Conservation (phyloP, 805 yeast species). For the Saturnispora gosingensis region DNA sequence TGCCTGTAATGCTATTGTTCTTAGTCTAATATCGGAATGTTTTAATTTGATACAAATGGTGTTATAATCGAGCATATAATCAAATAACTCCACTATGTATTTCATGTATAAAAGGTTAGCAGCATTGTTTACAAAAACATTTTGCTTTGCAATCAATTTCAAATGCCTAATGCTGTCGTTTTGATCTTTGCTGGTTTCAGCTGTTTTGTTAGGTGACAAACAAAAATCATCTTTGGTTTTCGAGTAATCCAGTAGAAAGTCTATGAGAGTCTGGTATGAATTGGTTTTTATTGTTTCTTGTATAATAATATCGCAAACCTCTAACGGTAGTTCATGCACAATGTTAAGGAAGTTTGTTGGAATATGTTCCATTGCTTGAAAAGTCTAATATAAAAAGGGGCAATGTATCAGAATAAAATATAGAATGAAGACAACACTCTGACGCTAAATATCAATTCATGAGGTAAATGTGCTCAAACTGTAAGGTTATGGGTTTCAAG, state of each 20-base stretch:
- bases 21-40: constrained; percentile 1
- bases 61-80: constrained; percentile 4
- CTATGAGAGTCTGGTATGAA: constrained; percentile 4
- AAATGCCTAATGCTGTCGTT: neutral
- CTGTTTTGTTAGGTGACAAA: neutral
- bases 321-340: neutral
- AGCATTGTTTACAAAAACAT: neutral
- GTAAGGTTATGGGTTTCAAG: neutral
- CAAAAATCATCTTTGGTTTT: neutral
- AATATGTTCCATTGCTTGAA: neutral
- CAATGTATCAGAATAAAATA: neutral
- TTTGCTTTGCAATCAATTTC: neutral
- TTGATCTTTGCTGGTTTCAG: neutral
- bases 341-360: neutral
- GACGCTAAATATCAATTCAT: neutral
- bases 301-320: neutral
- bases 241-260: constrained; percentile 3
- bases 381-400: neutral
- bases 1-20: constrained; percentile 4
- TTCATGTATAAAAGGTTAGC: neutral
- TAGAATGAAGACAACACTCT: neutral
- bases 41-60: constrained; percentile 2
- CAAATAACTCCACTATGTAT: neutral
- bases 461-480: too few species aligned
- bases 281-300: neutral